phyloP scores from a whole-genome alignment of 805 yeast species.

The Candida nonsorbophila region DNA sequence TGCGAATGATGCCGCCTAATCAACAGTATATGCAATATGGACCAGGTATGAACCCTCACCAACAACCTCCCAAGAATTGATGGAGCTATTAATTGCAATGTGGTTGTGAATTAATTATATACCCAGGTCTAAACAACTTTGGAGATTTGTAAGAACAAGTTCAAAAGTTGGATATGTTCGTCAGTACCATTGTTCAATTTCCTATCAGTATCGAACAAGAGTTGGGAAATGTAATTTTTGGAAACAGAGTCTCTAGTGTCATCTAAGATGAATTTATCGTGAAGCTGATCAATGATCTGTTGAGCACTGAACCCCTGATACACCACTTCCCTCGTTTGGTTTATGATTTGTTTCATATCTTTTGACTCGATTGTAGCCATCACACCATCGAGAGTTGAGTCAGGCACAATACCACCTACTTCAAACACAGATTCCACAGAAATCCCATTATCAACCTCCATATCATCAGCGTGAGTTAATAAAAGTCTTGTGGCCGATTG shows the following conservation, averaged over 20 bases:
- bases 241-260: slow-evolving; percentile 44
- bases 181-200: slow-evolving; percentile 80
- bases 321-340: slow-evolving; percentile 43
- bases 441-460: slow-evolving; percentile 30
- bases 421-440: slow-evolving; percentile 52
- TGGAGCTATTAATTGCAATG: neutral
- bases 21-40: too few relatives aligned
- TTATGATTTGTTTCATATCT: slow-evolving; percentile 24
- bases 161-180: slow-evolving; percentile 77
- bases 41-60: neutral
- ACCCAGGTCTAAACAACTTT: slow-evolving; percentile 9
- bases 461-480: slow-evolving; percentile 14
- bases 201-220: slow-evolving; percentile 70
- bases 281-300: slow-evolving; percentile 66
- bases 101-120: neutral
- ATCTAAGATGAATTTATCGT: slow-evolving; percentile 57
- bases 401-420: slow-evolving; percentile 72
- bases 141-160: slow-evolving; percentile 40
- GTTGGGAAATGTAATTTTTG: slow-evolving; percentile 60
- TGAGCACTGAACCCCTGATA: slow-evolving; percentile 77
- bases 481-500: slow-evolving; percentile 62
- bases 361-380: slow-evolving; percentile 25
- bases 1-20: too few relatives aligned
- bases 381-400: slow-evolving; percentile 37
- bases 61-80: neutral